Evolutionary conservation across 345 rosid species (phyloP).

Genomic region (Arabis hirsuta): DNA sequence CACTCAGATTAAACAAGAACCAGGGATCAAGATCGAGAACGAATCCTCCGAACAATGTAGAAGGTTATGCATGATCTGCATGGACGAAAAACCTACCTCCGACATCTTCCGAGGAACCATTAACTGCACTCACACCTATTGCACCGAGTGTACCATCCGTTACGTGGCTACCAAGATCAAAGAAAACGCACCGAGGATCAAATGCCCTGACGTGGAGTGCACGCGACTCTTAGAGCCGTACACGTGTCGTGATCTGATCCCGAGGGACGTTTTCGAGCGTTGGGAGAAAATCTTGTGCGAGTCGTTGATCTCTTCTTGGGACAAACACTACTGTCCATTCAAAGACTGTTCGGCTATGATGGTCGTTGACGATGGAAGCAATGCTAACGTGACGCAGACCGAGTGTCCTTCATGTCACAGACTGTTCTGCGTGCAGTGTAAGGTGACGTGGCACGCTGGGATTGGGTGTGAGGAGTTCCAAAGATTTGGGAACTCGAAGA

Average conservation of each 20-base stretch:
- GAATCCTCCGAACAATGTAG: slow-evolving; percentile 44
- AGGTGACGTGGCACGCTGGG: slow-evolving; percentile 35
- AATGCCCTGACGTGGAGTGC: slow-evolving; percentile 67
- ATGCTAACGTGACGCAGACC: slow-evolving; percentile 49
- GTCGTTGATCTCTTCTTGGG: slow-evolving; percentile 45
- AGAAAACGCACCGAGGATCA: slow-evolving; percentile 34
- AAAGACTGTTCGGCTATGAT: slow-evolving; percentile 68
- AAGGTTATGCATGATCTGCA: slow-evolving; percentile 61
- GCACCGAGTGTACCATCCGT: slow-evolving; percentile 57
- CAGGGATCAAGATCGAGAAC: background rate
- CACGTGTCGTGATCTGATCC: slow-evolving; percentile 49
- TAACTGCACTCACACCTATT: slow-evolving; percentile 55
- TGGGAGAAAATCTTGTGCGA: slow-evolving; percentile 64
- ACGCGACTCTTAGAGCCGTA: slow-evolving; percentile 50
- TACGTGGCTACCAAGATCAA: slow-evolving; percentile 51
- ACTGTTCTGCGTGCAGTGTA: slow-evolving; percentile 32
- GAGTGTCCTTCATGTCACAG: slow-evolving; percentile 75
- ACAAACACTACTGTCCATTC: slow-evolving; percentile 68
- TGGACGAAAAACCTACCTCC: slow-evolving; percentile 48
- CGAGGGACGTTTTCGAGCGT: slow-evolving; percentile 48
- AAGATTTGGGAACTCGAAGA: slow-evolving; percentile 39
- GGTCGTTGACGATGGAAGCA: slow-evolving; percentile 44
- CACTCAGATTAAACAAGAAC: slow-evolving; percentile 7
- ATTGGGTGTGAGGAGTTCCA: slow-evolving; percentile 48
- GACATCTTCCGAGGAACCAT: slow-evolving; percentile 47